phyloP scores from a whole-genome alignment of 805 yeast species.

The Yamadazyma insecticola region DNA sequence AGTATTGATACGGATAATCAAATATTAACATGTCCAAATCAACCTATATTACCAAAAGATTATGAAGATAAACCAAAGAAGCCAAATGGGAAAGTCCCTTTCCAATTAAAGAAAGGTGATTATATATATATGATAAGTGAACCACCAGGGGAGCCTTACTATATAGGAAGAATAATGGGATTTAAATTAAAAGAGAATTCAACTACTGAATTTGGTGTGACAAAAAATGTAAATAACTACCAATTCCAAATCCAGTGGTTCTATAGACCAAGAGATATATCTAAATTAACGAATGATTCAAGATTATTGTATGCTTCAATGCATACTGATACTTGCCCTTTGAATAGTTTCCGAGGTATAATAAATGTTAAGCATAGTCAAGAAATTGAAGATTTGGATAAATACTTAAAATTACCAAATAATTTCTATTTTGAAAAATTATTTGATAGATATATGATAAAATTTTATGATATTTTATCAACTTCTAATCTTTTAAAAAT shows the following conservation, averaged over 20 bases:
- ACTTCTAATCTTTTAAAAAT: conserved; percentile 46
- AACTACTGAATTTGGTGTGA: not conserved
- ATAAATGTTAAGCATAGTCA: conserved; percentile 66
- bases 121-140: conserved; percentile 81
- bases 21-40: conserved; percentile 34
- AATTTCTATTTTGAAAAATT: conserved; percentile 80
- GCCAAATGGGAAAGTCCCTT: conserved; percentile 2
- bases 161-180: conserved; percentile 79
- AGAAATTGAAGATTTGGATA: conserved; percentile 57
- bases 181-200: conserved; percentile 33
- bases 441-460: conserved; percentile 80
- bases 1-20: conserved; percentile 35
- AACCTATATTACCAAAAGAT: conserved; percentile 6
- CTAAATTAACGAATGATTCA: conserved; percentile 62
- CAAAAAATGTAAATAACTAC: conserved; percentile 45
- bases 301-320: conserved; percentile 77
- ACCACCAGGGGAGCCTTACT: conserved; percentile 93
- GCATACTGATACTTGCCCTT: conserved; percentile 81
- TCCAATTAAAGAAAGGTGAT: conserved; percentile 50
- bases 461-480: conserved; percentile 71
- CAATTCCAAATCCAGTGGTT: conserved; percentile 82
- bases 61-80: conserved; percentile 3
- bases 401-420: conserved; percentile 55
- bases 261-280: conserved; percentile 82
- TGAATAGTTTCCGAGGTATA: conserved; percentile 68